Evolutionary conservation across 306 rosid species (phyloP).

Genomic region (Malus fusca): DNA sequence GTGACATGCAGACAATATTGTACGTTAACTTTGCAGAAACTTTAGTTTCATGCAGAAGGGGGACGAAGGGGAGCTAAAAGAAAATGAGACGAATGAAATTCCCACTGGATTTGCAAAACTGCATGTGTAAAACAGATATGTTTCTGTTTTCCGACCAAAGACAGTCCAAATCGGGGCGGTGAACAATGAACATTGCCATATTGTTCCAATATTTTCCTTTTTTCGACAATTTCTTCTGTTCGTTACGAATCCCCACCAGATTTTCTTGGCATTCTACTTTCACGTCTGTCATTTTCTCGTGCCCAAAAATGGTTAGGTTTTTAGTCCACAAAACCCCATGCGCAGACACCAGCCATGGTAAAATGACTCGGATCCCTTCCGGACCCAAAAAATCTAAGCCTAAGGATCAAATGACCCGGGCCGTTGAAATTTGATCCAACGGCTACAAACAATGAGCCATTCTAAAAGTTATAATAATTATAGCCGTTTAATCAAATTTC

Average conservation of each 20-base stretch:
- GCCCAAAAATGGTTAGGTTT: not conserved
- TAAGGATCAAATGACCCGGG: rapidly evolving
- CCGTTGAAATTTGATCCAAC: no score
- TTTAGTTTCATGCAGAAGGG: not conserved
- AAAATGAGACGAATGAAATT: not conserved
- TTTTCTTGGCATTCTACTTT: not conserved
- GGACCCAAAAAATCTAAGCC: no score
- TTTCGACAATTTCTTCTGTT: not conserved
- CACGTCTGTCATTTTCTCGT: no score
- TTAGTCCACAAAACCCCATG: not conserved
- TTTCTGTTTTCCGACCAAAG: not conserved
- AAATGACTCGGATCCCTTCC: not conserved
- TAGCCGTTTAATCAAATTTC: rapidly evolving
- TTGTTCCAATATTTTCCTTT: not conserved
- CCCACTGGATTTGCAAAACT: not conserved
- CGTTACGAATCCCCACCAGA: not conserved
- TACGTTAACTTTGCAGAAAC: not conserved
- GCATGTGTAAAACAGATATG: not conserved
- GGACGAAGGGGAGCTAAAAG: no score
- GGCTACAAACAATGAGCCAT: rapidly evolving
- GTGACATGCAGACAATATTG: not conserved
- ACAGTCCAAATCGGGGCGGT: not conserved
- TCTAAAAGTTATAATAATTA: no score
- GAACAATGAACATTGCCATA: not conserved
- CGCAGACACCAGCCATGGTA: not conserved